Conservation (phyloP, 23 red algal genomes). For the Gracilariopsis chorda region DNA sequence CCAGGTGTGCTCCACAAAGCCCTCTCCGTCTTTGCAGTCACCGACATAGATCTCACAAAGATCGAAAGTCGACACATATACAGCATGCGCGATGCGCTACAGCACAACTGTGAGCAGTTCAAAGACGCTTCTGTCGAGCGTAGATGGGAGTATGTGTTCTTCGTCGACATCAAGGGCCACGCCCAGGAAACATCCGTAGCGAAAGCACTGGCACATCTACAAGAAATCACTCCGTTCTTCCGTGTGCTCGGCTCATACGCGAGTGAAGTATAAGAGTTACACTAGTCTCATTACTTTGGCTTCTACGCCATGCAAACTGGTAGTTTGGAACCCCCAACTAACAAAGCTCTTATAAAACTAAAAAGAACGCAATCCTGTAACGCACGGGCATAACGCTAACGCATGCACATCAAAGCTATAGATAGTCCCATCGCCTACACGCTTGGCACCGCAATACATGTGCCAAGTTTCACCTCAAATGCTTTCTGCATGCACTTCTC, state of each 20-base stretch:
- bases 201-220: constrained; percentile 73
- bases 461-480: no score
- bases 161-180: constrained; percentile 79
- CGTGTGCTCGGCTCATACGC: constrained; percentile 84
- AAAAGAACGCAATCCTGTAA: no score
- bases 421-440: no score
- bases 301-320: no score
- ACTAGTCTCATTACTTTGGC: no score
- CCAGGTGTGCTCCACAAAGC: constrained; percentile 83
- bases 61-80: constrained; percentile 91
- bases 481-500: no score
- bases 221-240: constrained; percentile 79
- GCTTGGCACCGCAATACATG: no score
- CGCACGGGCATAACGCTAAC: no score
- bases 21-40: constrained; percentile 76
- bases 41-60: constrained; percentile 88
- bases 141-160: constrained; percentile 96
- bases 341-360: no score
- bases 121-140: neutral
- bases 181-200: constrained; percentile 45
- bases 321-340: no score
- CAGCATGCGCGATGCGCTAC: constrained; percentile 7
- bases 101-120: neutral
- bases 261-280: neutral
- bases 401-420: no score